These are phyloP conservation scores for Suillus subluteus DNA, from an alignment of 768 basidiomycete genomes.

Conservation along the genomic window DNA sequence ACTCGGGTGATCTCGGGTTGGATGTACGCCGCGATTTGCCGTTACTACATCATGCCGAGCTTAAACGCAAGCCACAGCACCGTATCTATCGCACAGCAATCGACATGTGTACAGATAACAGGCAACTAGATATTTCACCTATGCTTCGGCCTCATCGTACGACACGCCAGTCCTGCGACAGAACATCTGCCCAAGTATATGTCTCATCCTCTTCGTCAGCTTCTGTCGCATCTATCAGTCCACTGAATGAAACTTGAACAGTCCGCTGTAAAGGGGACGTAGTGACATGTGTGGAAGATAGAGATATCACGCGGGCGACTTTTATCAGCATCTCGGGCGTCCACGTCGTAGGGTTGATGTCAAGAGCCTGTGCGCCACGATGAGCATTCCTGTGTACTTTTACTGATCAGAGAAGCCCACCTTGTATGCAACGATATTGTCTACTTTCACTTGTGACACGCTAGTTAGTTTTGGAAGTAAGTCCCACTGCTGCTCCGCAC, in stretches of 20 bases:
- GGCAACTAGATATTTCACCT: not conserved
- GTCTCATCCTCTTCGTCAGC: slow-evolving; percentile 26
- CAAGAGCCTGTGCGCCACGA: slow-evolving; percentile 48
- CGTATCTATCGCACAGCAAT: not conserved
- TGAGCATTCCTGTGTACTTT: not conserved
- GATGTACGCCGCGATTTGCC: not conserved
- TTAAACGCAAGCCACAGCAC: slow-evolving; percentile 14
- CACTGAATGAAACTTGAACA: slow-evolving; percentile 33
- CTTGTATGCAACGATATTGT: slow-evolving; percentile 51
- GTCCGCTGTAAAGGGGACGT: slow-evolving; percentile 20
- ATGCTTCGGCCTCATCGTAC: slow-evolving; percentile 27
- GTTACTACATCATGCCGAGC: slow-evolving; percentile 17
- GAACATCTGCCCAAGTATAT: slow-evolving; percentile 33
- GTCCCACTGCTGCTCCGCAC: slow-evolving; percentile 23
- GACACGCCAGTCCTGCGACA: slow-evolving; percentile 35
- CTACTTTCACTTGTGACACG: slow-evolving; percentile 32
- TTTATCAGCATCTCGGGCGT: slow-evolving; percentile 61
- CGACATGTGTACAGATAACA: not conserved
- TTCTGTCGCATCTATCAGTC: slow-evolving; percentile 21
- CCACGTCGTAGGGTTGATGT: slow-evolving; percentile 58
- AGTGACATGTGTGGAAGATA: slow-evolving; percentile 24
- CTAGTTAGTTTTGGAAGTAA: slow-evolving; percentile 27
- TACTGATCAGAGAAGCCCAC: slow-evolving; percentile 32
- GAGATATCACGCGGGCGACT: slow-evolving; percentile 41
- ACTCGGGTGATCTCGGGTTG: slow-evolving; percentile 27